Evolutionary conservation across 1,284 basidiomycete genomes (phyloP), one percentile per base, ranked within the genome.

Genomic region (Schizophyllum commune): DNA sequence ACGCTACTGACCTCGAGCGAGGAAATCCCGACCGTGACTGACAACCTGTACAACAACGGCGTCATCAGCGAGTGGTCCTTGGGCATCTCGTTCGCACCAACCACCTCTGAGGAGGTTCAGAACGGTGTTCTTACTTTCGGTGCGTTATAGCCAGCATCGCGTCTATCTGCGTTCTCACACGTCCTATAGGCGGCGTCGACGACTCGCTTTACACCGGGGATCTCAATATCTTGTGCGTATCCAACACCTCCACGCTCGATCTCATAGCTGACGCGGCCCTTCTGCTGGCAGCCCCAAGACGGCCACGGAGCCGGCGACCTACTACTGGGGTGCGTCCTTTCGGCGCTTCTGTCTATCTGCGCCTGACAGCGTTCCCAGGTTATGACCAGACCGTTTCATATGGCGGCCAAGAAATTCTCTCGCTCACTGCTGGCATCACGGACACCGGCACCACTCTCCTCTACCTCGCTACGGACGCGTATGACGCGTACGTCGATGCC

Each of bases 391-490:
- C 15, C 27, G 27, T 55, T 20, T 20, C 11, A 19, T 55, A 65
- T 20, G 63, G 63, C 7, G 22, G 73, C 5, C 77, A 70, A 15
- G 72, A 69, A 32, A 82, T 85, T 60, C 70, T 88, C 61, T 57
- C 71, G 2, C 68, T 63, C 34, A 81, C 79, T 17, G 79, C 83
- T 27, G 86, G 86, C 63, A 84, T 88, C 61, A 83, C 88, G 59
- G 86, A 88, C 70, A 86, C 84, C 22, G 83, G 59, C 17, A 68
- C 65, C 32, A 70, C 68, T 15, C 65, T 72, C 21, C 59, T 65
- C 20, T 62, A 60, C 21, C 21, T 65, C 11, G 63, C 65, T 4
- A 61, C 64, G 8, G 66, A 70, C 60, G 67, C 66, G 15, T 67
- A 61, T 51, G 20, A n/a, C 13, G 57, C 52, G 47, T 81, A 80